phyloP scores from a whole-genome alignment of 2,329 filamentous ascomycete genomes.

The Colletotrichum sp. region DNA sequence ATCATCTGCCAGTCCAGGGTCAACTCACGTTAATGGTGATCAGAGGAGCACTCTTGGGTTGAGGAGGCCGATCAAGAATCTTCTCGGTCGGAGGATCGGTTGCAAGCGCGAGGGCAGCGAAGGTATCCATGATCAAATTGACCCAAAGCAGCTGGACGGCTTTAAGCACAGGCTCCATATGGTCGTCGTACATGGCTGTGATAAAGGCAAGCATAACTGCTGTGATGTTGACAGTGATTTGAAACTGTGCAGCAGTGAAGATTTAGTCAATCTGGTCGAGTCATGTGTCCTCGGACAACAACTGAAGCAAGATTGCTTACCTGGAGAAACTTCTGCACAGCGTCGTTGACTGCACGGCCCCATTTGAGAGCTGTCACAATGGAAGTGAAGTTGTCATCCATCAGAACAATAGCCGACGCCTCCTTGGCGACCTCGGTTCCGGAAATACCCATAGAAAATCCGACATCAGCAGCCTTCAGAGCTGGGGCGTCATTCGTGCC shows the following conservation, averaged over 20 bases:
- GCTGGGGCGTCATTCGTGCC: slow-evolving; percentile 72
- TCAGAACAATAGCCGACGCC: slow-evolving; percentile 68
- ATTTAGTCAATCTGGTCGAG: background rate
- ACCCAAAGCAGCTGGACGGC: slow-evolving; percentile 73
- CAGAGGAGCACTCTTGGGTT: slow-evolving; percentile 70
- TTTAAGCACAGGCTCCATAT: slow-evolving; percentile 64
- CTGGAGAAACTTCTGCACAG: slow-evolving; percentile 72
- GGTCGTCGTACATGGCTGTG: slow-evolving; percentile 61
- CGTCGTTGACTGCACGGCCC: slow-evolving; percentile 72
- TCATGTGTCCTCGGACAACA: slow-evolving; percentile 39
- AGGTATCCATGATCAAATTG: slow-evolving; percentile 74
- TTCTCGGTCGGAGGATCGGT: slow-evolving; percentile 65
- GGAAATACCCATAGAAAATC: slow-evolving; percentile 72
- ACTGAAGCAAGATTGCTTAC: slow-evolving; percentile 26
- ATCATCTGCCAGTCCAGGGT: slow-evolving; percentile 27
- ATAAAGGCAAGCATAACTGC: slow-evolving; percentile 70
- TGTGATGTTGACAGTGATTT: slow-evolving; percentile 75
- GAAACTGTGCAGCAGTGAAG: slow-evolving; percentile 47
- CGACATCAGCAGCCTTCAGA: slow-evolving; percentile 69
- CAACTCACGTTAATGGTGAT: slow-evolving; percentile 61
- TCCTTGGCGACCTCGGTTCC: slow-evolving; percentile 73
- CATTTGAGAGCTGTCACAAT: slow-evolving; percentile 72
- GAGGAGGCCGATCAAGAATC: slow-evolving; percentile 59
- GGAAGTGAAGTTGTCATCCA: slow-evolving; percentile 70
- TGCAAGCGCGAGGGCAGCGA: slow-evolving; percentile 68